These are phyloP conservation scores for Thymus mandschuricus DNA, from an alignment of 257 asterid genomes.

Conservation along the genomic window DNA sequence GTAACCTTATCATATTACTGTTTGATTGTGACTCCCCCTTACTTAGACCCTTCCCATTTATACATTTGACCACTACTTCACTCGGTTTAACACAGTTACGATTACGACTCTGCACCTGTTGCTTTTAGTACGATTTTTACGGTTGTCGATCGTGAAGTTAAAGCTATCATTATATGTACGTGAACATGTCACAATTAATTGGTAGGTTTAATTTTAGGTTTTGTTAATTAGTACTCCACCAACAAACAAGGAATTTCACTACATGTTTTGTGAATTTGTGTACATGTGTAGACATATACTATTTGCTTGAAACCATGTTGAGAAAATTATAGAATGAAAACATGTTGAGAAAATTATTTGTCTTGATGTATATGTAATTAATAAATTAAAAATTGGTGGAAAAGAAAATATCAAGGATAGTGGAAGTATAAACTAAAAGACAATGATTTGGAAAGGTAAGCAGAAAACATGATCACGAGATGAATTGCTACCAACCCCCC, in stretches of 20 bases:
- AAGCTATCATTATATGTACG: background rate
- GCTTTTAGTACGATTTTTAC: no score
- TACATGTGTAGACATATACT: no score
- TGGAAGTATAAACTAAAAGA: slow-evolving; percentile 13
- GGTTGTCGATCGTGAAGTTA: no score
- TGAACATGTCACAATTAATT: background rate
- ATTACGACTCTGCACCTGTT: background rate
- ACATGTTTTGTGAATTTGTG: no score
- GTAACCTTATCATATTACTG: slow-evolving; percentile 37
- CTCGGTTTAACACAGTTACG: background rate
- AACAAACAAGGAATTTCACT: background rate
- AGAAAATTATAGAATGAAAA: no score
- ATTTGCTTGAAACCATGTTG: no score
- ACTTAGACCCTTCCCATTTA: background rate
- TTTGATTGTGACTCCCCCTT: slow-evolving; percentile 34
- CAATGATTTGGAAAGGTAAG: slow-evolving; percentile 26
- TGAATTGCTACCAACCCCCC: slow-evolving; percentile 19
- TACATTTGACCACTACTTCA: background rate
- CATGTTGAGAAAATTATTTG: no score
- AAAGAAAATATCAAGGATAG: slow-evolving; percentile 27
- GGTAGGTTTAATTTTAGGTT: background rate
- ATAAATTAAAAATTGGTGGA: background rate
- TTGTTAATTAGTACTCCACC: background rate
- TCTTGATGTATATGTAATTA: background rate
- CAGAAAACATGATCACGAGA: slow-evolving; percentile 27